Conservation (phyloP, 768 basidiomycete genomes). For the Tricholomella constricta region DNA sequence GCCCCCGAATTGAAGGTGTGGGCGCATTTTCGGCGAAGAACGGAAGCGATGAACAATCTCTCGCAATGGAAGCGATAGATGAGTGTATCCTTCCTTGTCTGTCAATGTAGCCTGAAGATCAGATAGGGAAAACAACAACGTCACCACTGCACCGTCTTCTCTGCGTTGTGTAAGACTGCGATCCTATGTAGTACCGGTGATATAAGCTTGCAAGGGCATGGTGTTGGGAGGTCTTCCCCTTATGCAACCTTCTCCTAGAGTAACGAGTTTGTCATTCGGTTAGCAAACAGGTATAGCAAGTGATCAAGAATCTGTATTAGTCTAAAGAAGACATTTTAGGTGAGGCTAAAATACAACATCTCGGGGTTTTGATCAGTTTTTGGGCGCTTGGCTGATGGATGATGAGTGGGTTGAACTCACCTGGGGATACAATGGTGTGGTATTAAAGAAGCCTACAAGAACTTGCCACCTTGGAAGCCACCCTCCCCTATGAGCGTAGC, state of each 20-base stretch:
- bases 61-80: not conserved
- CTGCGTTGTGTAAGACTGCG: not conserved
- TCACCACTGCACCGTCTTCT: not conserved
- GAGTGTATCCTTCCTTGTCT: not conserved
- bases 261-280: not conserved
- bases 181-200: not conserved
- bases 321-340: not conserved
- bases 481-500: slow-evolving; percentile 54
- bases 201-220: not conserved
- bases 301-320: not conserved
- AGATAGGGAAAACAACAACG: too few relatives aligned
- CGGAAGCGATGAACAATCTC: not conserved
- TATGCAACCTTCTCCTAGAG: not conserved
- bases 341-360: not conserved
- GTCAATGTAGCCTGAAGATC: not conserved
- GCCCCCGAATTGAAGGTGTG: too few relatives aligned
- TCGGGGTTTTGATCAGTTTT: not conserved
- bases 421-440: not conserved
- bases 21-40: not conserved
- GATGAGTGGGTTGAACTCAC: too few relatives aligned
- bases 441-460: slow-evolving; percentile 16
- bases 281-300: too few relatives aligned
- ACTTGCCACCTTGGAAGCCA: slow-evolving; percentile 32
- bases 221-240: not conserved
- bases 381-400: too few relatives aligned